These are phyloP conservation scores for Xylaria bambusicola DNA, from an alignment of 495 filamentous ascomycete species.

Conservation along the genomic window DNA sequence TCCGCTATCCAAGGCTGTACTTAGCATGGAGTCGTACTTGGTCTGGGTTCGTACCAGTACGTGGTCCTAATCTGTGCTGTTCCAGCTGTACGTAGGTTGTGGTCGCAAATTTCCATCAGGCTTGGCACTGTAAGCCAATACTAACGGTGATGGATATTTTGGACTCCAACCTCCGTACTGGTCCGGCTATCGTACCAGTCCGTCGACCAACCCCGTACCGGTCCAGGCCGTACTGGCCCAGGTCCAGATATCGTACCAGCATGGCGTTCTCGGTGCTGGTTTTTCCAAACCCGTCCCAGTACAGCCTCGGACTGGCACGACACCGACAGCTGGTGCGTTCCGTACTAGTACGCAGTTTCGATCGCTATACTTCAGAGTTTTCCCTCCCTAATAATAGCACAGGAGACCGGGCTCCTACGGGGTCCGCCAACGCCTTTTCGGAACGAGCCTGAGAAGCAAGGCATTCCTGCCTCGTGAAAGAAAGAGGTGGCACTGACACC, in stretches of 20 bases:
- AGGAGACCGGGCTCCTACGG: not conserved
- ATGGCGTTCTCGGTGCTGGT: not conserved
- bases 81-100: not conserved
- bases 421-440: not conserved
- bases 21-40: too few relatives aligned
- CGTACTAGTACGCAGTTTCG: too few relatives aligned
- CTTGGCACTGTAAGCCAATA: too few relatives aligned
- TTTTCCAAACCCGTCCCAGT: too few relatives aligned
- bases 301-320: too few relatives aligned
- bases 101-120: too few relatives aligned
- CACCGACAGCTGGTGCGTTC: too few relatives aligned
- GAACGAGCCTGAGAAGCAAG: conserved; percentile 1
- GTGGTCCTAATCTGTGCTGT: not conserved
- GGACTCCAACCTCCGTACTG: too few relatives aligned
- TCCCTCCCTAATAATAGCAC: too few relatives aligned
- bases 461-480: not conserved
- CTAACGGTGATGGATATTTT: too few relatives aligned
- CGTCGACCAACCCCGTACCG: not conserved
- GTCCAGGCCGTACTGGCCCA: conserved; percentile 3
- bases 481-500: not conserved
- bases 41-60: not conserved
- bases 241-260: conserved; percentile 5
- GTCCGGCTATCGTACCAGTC: not conserved
- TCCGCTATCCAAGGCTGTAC: not conserved
- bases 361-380: too few relatives aligned